phyloP scores from a whole-genome alignment of 176 grass and related monocot genomes.

The Thinopyrum elongatum region DNA sequence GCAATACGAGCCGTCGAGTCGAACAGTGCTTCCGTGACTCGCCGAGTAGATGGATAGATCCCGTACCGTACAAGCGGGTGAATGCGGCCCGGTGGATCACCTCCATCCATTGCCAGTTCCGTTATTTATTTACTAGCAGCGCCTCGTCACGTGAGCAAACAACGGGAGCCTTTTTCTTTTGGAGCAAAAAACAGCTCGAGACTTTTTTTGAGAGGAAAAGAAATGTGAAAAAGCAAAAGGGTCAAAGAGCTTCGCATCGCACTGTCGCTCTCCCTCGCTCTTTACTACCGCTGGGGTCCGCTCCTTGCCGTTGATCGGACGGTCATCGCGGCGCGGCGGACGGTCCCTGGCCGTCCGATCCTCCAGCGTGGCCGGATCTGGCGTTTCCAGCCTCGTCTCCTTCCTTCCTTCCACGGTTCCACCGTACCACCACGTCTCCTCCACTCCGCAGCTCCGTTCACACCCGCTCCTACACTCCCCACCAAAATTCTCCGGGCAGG shows the following conservation, averaged over 20 bases:
- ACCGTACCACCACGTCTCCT: neutral
- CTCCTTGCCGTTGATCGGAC: neutral
- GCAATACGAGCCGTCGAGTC: no score
- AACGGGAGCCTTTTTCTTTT: no score
- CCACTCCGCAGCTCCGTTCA: slow-evolving; percentile 6
- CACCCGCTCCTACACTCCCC: neutral
- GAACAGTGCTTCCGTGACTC: no score
- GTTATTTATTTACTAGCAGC: no score
- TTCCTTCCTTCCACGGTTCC: neutral
- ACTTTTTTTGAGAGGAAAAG: no score
- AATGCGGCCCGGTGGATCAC: no score
- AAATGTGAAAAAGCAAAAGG: no score
- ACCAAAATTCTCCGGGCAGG: neutral
- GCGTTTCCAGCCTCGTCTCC: neutral
- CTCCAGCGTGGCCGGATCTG: slow-evolving; percentile 12
- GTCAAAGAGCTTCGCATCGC: neutral
- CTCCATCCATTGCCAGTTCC: no score
- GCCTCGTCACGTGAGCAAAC: no score
- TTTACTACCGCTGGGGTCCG: neutral
- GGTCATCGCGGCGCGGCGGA: neutral
- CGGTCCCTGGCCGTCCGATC: slow-evolving; percentile 19
- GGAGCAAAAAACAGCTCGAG: no score
- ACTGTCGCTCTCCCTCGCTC: neutral
- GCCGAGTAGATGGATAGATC: no score
- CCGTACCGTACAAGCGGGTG: no score